Evolutionary conservation across 2,329 filamentous ascomycete genomes (phyloP).

Genomic region (Cladophialophora psammophila): DNA sequence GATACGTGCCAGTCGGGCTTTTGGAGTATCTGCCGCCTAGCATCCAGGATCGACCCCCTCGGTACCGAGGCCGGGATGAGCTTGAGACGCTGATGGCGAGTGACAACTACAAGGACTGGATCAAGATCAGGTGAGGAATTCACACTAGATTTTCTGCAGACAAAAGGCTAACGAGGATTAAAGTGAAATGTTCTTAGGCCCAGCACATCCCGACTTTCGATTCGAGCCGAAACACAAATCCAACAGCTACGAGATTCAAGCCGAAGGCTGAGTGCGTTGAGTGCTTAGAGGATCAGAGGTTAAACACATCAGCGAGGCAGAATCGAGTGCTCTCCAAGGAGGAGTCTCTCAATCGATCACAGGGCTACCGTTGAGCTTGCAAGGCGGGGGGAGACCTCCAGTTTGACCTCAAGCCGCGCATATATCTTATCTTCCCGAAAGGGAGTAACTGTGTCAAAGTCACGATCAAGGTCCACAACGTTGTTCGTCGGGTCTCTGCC

Average conservation of each 20-base stretch:
- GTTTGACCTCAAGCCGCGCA: too few relatives aligned
- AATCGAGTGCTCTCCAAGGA: too few relatives aligned
- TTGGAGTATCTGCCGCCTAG: constrained; percentile 86
- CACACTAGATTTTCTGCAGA: constrained; percentile 32
- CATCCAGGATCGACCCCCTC: constrained; percentile 87
- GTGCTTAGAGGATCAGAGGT: too few relatives aligned
- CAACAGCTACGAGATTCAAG: constrained; percentile 84
- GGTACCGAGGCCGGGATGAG: constrained; percentile 83
- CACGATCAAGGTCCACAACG: too few relatives aligned
- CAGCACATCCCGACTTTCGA: constrained; percentile 85
- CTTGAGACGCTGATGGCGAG: constrained; percentile 92
- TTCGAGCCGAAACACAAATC: constrained; percentile 99
- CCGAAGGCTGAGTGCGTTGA: constrained; percentile 62
- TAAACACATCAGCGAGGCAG: too few relatives aligned
- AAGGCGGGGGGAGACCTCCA: too few relatives aligned
- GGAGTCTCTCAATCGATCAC: too few relatives aligned
- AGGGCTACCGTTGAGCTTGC: too few relatives aligned
- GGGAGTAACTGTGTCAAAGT: too few relatives aligned
- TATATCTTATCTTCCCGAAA: too few relatives aligned
- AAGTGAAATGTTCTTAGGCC: constrained; percentile 97
- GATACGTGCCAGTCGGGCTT: constrained; percentile 89
- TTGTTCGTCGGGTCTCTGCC: too few relatives aligned
- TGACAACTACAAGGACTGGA: constrained; percentile 95
- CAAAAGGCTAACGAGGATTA: constrained; percentile 3
- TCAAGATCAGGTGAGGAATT: constrained; percentile 84